These are phyloP conservation scores for Fusarium nodosum DNA, from an alignment of 2,329 filamentous ascomycete genomes.

Conservation along the genomic window DNA sequence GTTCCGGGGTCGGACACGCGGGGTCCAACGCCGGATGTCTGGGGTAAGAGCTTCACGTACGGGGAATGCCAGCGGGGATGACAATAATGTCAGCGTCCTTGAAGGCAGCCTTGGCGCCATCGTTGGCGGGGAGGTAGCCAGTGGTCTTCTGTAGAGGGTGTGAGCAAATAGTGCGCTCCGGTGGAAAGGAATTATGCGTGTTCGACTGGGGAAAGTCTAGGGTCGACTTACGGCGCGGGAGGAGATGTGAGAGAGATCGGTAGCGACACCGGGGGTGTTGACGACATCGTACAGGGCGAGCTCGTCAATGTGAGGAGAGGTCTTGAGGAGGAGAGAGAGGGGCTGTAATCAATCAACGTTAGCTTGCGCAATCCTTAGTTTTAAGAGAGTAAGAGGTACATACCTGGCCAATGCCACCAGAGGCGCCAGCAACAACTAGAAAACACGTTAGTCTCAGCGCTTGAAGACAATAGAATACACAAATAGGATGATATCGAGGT, in stretches of 20 bases:
- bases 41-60: conserved; percentile 67
- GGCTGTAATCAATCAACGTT: conserved; percentile 69
- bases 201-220: conserved; percentile 32
- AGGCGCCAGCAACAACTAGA: conserved; percentile 88
- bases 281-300: conserved; percentile 99
- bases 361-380: conserved; percentile 29
- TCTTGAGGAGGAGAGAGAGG: conserved; percentile 95
- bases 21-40: conserved; percentile 31
- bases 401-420: conserved; percentile 99
- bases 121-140: conserved; percentile 88
- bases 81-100: conserved; percentile 95
- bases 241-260: conserved; percentile 98
- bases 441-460: conserved; percentile 24
- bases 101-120: conserved; percentile 88
- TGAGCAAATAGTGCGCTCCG: conserved; percentile 51
- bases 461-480: neutral
- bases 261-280: conserved; percentile 95
- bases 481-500: conserved; percentile 10
- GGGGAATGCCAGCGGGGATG: conserved; percentile 97
- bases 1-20: too few species aligned
- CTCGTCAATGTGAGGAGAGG: conserved; percentile 87
- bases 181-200: conserved; percentile 42
- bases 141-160: conserved; percentile 75
- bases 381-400: conserved; percentile 46
- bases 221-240: conserved; percentile 76